Conservation (phyloP, 2,329 filamentous ascomycete genomes). For the Botrytis cinerea region DNA sequence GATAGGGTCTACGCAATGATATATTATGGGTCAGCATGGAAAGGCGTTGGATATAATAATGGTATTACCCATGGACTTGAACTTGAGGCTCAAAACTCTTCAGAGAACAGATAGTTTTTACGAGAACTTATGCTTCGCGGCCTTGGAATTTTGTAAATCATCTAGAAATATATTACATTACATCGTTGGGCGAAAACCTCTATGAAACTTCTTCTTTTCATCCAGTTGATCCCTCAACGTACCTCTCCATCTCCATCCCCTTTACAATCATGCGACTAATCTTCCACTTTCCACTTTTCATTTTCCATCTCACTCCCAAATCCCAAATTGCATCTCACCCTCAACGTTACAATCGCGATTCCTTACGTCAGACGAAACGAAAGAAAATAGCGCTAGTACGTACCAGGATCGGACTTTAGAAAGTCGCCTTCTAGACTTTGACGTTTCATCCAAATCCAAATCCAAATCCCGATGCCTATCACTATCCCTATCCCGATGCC, state of each 20-base stretch:
- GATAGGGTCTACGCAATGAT: neutral
- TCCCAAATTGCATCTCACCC: neutral
- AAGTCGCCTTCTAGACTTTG: neutral
- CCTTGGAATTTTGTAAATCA: neutral
- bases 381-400: neutral
- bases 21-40: neutral
- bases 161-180: neutral
- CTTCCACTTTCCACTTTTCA: neutral
- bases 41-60: conserved; percentile 3
- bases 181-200: neutral
- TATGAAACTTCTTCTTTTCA: neutral
- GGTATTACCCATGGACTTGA: neutral
- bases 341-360: neutral
- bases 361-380: neutral
- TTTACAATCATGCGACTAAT: neutral
- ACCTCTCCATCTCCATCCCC: neutral
- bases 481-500: too few species aligned
- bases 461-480: neutral
- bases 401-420: neutral
- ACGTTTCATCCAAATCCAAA: neutral
- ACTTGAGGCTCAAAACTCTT: neutral
- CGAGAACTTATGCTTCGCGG: neutral
- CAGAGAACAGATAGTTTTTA: neutral
- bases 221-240: fast-evolving
- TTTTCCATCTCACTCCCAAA: neutral